phyloP scores from a whole-genome alignment of 352 stramenopile species.

The Globisporangium viniferum region DNA sequence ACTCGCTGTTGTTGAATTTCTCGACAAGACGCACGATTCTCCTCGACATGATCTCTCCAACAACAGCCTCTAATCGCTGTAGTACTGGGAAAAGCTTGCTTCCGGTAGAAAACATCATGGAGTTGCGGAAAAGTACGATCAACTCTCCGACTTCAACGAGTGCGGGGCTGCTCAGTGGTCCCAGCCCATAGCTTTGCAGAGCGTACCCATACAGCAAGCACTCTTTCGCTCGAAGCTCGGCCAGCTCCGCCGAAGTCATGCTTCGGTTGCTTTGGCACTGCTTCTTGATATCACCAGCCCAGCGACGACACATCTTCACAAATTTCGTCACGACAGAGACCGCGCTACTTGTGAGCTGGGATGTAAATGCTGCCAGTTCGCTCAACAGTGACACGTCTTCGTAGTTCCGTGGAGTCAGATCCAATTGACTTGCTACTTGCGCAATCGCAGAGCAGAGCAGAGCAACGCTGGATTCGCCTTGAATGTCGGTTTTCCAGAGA shows the following conservation, averaged over 20 bases:
- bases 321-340: not conserved
- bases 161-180: not conserved
- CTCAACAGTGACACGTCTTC: constrained; percentile 4
- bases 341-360: not conserved
- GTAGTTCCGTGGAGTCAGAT: not conserved
- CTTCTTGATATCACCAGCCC: not conserved
- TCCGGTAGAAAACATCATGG: constrained; percentile 2
- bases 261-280: constrained; percentile 2
- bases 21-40: constrained; percentile 14
- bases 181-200: constrained; percentile 28
- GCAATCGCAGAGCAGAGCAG: constrained; percentile 20
- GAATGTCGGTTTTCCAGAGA: constrained; percentile 44
- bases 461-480: not conserved
- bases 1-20: not conserved
- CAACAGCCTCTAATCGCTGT: not conserved
- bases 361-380: constrained; percentile 1
- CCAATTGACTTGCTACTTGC: not conserved
- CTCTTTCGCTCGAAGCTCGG: constrained; percentile 29
- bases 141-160: constrained; percentile 38
- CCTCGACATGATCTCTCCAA: constrained; percentile 37
- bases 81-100: not conserved
- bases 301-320: not conserved
- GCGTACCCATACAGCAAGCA: constrained; percentile 45
- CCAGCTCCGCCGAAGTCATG: constrained; percentile 10
- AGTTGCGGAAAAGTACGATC: constrained; percentile 40